phyloP scores from a whole-genome alignment of 2,329 filamentous ascomycete species.

The Emericellopsis atlantica region DNA sequence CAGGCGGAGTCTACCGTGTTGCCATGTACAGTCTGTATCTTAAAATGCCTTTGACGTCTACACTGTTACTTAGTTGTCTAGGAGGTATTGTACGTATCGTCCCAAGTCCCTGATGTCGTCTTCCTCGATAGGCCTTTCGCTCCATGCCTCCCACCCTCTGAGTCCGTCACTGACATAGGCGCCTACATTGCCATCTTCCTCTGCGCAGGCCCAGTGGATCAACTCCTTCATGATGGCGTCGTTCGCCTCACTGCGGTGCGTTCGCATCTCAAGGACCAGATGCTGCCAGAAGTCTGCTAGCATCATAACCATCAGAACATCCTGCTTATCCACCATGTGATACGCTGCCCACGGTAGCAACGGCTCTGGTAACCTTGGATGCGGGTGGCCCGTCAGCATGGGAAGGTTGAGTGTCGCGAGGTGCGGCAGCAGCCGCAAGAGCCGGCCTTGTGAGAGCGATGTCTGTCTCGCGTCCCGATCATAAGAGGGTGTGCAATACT shows the following conservation, averaged over 20 bases:
- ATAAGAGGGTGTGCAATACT: slow-evolving; percentile 17
- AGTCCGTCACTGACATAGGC: slow-evolving; percentile 3
- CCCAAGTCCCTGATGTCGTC: slow-evolving; percentile 17
- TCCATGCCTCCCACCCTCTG: slow-evolving; percentile 27
- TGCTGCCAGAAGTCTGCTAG: slow-evolving; percentile 42
- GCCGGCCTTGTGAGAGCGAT: slow-evolving; percentile 37
- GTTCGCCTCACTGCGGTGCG: slow-evolving; percentile 10
- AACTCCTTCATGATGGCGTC: slow-evolving; percentile 23
- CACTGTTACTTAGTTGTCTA: too few relatives aligned
- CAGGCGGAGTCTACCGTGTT: too few relatives aligned
- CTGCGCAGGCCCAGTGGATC: slow-evolving; percentile 23
- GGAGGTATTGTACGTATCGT: slow-evolving; percentile 5
- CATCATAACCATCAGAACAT: slow-evolving; percentile 35
- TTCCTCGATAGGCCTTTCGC: slow-evolving; percentile 33
- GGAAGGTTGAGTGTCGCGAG: slow-evolving; percentile 33
- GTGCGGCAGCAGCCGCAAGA: slow-evolving; percentile 37
- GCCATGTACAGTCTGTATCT: too few relatives aligned
- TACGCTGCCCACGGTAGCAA: slow-evolving; percentile 38
- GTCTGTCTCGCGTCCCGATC: slow-evolving; percentile 20
- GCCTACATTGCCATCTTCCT: slow-evolving; percentile 15
- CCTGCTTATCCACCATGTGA: slow-evolving; percentile 35
- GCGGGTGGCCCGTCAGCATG: slow-evolving; percentile 14
- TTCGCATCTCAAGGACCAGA: slow-evolving; percentile 32
- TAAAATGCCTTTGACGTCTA: too few relatives aligned
- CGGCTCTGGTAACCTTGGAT: too few relatives aligned